Conservation (phyloP, 1,284 basidiomycete genomes). For the Boletus holoroseus region DNA sequence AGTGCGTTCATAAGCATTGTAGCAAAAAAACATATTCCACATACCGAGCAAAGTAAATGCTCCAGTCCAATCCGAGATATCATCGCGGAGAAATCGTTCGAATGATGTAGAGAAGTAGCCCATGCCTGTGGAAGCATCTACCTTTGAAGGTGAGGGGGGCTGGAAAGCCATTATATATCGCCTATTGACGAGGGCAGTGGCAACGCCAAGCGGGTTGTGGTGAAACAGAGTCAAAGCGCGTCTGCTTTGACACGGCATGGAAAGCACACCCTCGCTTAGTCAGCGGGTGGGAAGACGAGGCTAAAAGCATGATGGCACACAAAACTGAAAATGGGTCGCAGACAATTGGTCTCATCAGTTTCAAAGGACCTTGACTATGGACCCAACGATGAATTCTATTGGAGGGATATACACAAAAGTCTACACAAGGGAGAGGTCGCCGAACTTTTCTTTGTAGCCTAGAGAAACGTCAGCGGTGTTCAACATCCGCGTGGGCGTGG, state of each 20-base stretch:
- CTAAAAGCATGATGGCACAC: too few species aligned
- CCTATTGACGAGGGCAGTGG: constrained; percentile 22
- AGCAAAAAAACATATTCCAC: constrained; percentile 9
- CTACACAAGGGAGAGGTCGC: constrained; percentile 86
- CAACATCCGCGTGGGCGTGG: not conserved
- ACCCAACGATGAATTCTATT: constrained; percentile 17
- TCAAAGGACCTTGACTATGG: not conserved
- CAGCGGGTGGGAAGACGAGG: constrained; percentile 3
- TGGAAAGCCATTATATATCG: constrained; percentile 69
- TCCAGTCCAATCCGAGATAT: constrained; percentile 49
- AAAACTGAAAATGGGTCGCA: not conserved
- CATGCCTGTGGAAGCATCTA: constrained; percentile 31
- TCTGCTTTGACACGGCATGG: not conserved
- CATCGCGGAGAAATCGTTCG: constrained; percentile 50
- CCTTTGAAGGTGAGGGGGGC: constrained; percentile 69
- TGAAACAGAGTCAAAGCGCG: constrained; percentile 14
- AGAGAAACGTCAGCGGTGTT: constrained; percentile 10
- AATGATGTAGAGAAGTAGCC: constrained; percentile 48
- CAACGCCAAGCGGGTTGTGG: constrained; percentile 1
- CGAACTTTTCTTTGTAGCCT: constrained; percentile 93
- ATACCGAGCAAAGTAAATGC: constrained; percentile 72
- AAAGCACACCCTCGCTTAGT: constrained; percentile 18
- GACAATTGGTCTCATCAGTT: not conserved
- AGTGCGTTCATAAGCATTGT: constrained; percentile 16
- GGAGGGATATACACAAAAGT: constrained; percentile 25